Base-by-base conservation (phyloP, 345 rosid species). In the Salix viminalis region DNA sequence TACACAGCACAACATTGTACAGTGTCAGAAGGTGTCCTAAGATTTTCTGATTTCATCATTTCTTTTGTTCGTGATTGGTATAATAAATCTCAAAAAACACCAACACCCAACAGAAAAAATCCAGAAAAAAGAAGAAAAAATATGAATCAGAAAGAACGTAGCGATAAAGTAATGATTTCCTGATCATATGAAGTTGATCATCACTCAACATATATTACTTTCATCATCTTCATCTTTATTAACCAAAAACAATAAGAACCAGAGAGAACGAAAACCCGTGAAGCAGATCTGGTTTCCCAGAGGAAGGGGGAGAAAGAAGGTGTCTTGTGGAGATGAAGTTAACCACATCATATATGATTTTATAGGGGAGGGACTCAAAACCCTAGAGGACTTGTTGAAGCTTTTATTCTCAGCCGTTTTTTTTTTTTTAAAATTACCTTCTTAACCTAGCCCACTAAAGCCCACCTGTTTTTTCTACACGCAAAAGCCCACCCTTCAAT, bases 11-110 rank as follows among this genome's bases (percentile, higher is more conserved):
- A 50, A 0, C 54, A 50, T 70, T 4, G 30, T 42, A 72, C 83
- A 71, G 90, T 75, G 84, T 87, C 90, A 85, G 83, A 87, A 82
- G 87, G 90, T 87, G 88, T 84, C 87, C 87, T 82, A 80, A 82
- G 88, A 85, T 83, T 80, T 85, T 79, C 65, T 76, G 71, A 80
- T 78, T 83, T 85, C 86, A 76, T 85, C 90, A 85, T 82, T 42
- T 72, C 60, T 8, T 81, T 78, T 76, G 76, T 67, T 67, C 21
- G 74, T 61, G 21, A 50, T 50, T 50, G 19, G 6, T 4, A 21
- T 16, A 4, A 48, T 48, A 50, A 16, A 16, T n/a, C 21, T 50
- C 54, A 14, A 14, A 15, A 50, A 0, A 2, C 6, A 50, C 21
- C 0, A 16, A 50, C 16, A 16, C 54, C 21, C 54, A 50, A 1